Evolutionary conservation across 805 yeast species (phyloP).

Genomic region (Kuraishia cidri): DNA sequence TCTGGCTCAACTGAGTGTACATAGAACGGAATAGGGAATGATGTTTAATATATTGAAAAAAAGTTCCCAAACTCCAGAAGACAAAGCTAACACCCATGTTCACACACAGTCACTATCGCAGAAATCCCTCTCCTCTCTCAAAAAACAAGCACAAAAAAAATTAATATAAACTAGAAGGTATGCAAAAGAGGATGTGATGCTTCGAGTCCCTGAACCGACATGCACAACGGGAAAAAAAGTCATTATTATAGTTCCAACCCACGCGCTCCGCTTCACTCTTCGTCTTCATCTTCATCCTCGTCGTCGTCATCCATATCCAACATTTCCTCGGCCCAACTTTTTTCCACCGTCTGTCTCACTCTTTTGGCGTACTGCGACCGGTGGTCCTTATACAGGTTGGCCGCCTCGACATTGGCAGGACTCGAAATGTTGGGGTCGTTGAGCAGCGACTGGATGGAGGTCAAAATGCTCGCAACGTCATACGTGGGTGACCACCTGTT

Average conservation of each 20-base stretch:
- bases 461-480: constrained; percentile 91
- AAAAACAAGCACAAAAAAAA: too few relatives aligned
- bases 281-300: constrained; percentile 23
- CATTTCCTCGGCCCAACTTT: constrained; percentile 83
- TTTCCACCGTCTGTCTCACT: constrained; percentile 92
- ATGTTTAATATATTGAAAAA: too few relatives aligned
- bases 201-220: too few relatives aligned
- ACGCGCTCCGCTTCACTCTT: too few relatives aligned
- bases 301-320: constrained; percentile 45
- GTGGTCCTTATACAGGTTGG: constrained; percentile 90
- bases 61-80: too few relatives aligned
- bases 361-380: constrained; percentile 85
- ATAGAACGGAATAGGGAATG: not conserved
- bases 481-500: constrained; percentile 98
- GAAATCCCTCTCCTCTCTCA: too few relatives aligned
- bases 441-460: constrained; percentile 83
- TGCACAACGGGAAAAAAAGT: too few relatives aligned
- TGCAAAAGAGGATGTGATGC: too few relatives aligned
- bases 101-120: too few relatives aligned
- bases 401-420: constrained; percentile 98
- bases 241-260: too few relatives aligned
- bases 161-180: too few relatives aligned
- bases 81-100: too few relatives aligned
- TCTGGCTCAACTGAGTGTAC: constrained; percentile 30
- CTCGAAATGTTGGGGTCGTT: constrained; percentile 96